Base-by-base conservation (phyloP, 2,329 filamentous ascomycete species). In the Microsporum canis region DNA sequence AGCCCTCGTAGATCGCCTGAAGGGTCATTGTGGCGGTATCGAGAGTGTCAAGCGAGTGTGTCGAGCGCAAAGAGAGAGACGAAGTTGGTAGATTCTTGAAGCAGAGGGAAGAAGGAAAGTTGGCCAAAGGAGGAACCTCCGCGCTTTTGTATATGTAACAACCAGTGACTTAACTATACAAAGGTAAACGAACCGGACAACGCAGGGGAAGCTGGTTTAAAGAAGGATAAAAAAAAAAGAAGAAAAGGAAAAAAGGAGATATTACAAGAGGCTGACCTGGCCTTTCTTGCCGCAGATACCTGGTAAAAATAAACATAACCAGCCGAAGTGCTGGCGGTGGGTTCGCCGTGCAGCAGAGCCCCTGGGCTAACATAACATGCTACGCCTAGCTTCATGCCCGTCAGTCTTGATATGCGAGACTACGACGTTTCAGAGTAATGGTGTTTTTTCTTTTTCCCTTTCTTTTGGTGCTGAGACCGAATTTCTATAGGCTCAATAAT, bases 1-100 rank as follows among this genome's bases (percentile, higher is more conserved):
- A 91, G 76, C 84, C 82, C 79, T 85, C 82, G 78, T 92, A 92
- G 63, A 80, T 72, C 59, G 72, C 69, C 67, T 71, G 72, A 67
- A 77, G 72, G 65, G 73, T 73, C 76, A 78, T 78, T 5, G 23
- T 59, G 31, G 23, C 49, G 5, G 27, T n/a, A 29, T 17, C 23
- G 31, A 34, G 31, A 23, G 49, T 5, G 14, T 34, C 4, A 23
- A n/a, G 14, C 49, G 23, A 34, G 17, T 14, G n/a, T n/a, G 12
- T 23, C 17, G 7, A 2, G 12, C 1, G 31, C 10, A 34, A 31
- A 55, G 49, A 55, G 29, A 14, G 31, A 17, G 33, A 55, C 49
- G 49, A 55, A 36, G 49, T 7, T 12, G 17, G 43, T 47, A 8
- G 17, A 47, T 23, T 27, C 27, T 27, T 49, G 23, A 47, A 45